Evolutionary conservation across 1,139 yeast species (phyloP).

Genomic region (Suhomyces bokatorum): DNA sequence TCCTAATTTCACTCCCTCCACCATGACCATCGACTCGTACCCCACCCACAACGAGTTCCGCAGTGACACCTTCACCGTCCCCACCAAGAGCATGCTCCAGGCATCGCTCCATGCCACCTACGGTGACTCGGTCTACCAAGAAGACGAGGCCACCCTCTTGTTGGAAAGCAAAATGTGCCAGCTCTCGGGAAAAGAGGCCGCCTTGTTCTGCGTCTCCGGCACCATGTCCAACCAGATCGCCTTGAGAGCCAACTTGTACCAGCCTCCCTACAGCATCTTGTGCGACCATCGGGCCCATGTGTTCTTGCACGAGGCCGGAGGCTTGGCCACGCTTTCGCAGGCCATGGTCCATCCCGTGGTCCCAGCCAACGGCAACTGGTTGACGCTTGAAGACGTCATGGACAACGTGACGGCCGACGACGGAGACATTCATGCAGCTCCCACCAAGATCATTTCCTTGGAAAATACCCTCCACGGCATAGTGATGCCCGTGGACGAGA

Average conservation of each 20-base stretch:
- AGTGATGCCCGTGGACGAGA: slow-evolving; percentile 45
- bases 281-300: slow-evolving; percentile 46
- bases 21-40: slow-evolving; percentile 27
- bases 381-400: slow-evolving; percentile 43
- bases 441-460: slow-evolving; percentile 47
- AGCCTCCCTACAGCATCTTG: slow-evolving; percentile 47
- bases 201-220: slow-evolving; percentile 46
- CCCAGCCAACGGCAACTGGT: slow-evolving; percentile 39
- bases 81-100: slow-evolving; percentile 72
- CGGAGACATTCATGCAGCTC: slow-evolving; percentile 50
- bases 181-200: slow-evolving; percentile 44
- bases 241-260: slow-evolving; percentile 39
- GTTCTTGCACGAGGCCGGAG: slow-evolving; percentile 46
- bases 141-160: slow-evolving; percentile 36
- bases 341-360: slow-evolving; percentile 45
- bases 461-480: slow-evolving; percentile 51
- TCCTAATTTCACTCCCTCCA: too few species aligned
- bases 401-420: slow-evolving; percentile 45
- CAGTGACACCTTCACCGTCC: slow-evolving; percentile 93
- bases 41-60: slow-evolving; percentile 60
- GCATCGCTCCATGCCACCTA: slow-evolving; percentile 32
- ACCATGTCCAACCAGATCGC: slow-evolving; percentile 50
- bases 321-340: slow-evolving; percentile 46
- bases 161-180: slow-evolving; percentile 39
- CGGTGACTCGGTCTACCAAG: slow-evolving; percentile 49